Percentiles rank a stretch among this genome's conserved stretches.
Evolutionary conservation across 108 stramenopile species (phyloP).

Genomic region (Conticribra guillardii): DNA sequence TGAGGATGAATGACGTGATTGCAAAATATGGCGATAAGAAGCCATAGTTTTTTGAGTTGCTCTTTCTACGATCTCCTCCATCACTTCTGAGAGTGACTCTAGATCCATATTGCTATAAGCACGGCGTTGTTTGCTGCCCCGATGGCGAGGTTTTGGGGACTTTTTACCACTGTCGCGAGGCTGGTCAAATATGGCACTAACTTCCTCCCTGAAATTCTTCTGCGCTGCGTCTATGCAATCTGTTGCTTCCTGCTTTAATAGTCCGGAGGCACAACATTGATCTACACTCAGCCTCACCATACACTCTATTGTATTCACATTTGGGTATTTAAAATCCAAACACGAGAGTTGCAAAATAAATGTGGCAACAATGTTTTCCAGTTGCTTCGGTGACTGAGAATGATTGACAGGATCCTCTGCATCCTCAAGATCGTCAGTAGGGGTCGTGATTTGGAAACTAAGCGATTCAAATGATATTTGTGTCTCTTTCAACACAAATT

Average conservation of each 20-base stretch:
- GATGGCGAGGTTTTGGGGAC: too few species aligned
- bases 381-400: neutral
- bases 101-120: neutral
- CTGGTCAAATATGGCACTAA: constrained; percentile 25
- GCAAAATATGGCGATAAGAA: too few species aligned
- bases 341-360: constrained; percentile 62
- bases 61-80: constrained; percentile 18
- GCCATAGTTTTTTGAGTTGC: constrained; percentile 20
- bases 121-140: too few species aligned
- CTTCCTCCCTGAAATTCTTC: constrained; percentile 53
- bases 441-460: constrained; percentile 11
- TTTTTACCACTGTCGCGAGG: too few species aligned
- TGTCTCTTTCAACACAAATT: constrained; percentile 10
- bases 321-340: constrained; percentile 64
- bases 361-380: constrained; percentile 55
- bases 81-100: constrained; percentile 18
- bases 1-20: neutral
- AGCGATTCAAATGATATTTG: constrained; percentile 26
- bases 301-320: constrained; percentile 62
- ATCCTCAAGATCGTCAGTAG: neutral
- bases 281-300: constrained; percentile 67
- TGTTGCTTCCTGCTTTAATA: constrained; percentile 56
- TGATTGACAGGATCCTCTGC: neutral
- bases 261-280: constrained; percentile 55
- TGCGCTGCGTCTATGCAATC: constrained; percentile 53